Evolutionary conservation across 78 protist genomes (phyloP).

Genomic region (Tieghemostelium lacteum): DNA sequence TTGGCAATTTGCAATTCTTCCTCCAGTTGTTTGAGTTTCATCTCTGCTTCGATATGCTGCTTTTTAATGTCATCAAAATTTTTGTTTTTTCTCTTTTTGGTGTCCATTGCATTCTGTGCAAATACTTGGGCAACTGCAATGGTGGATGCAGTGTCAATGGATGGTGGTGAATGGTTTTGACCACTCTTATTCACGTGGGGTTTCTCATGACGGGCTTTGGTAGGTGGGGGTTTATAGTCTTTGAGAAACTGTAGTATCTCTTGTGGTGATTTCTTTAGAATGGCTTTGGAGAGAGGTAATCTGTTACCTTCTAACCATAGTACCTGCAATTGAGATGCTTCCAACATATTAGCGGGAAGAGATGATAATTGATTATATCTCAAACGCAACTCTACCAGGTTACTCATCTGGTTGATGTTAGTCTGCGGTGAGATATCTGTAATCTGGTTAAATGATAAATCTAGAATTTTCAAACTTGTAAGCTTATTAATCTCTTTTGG

Average conservation of each 20-base stretch:
- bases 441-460: constrained; percentile 64
- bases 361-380: constrained; percentile 64
- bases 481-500: constrained; percentile 40
- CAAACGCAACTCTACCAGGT: constrained; percentile 44
- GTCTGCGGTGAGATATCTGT: constrained; percentile 61
- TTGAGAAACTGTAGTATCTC: constrained; percentile 34
- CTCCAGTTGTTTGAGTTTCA: constrained; percentile 42
- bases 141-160: constrained; percentile 50
- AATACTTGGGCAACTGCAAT: constrained; percentile 70
- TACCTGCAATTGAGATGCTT: constrained; percentile 55
- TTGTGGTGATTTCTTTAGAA: constrained; percentile 60
- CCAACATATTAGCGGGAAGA: constrained; percentile 49
- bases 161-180: constrained; percentile 3
- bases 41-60: constrained; percentile 51
- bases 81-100: constrained; percentile 65
- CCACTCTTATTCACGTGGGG: neutral
- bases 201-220: neutral
- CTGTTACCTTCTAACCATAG: constrained; percentile 71
- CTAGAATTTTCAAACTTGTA: constrained; percentile 21
- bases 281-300: constrained; percentile 24
- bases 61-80: constrained; percentile 54
- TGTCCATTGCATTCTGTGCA: constrained; percentile 70
- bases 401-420: constrained; percentile 39
- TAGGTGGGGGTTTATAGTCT: constrained; percentile 33
- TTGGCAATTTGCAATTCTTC: constrained; percentile 58